These are phyloP conservation scores for Colletotrichum salicis DNA, from an alignment of 2,329 filamentous ascomycete genomes.

Conservation along the genomic window DNA sequence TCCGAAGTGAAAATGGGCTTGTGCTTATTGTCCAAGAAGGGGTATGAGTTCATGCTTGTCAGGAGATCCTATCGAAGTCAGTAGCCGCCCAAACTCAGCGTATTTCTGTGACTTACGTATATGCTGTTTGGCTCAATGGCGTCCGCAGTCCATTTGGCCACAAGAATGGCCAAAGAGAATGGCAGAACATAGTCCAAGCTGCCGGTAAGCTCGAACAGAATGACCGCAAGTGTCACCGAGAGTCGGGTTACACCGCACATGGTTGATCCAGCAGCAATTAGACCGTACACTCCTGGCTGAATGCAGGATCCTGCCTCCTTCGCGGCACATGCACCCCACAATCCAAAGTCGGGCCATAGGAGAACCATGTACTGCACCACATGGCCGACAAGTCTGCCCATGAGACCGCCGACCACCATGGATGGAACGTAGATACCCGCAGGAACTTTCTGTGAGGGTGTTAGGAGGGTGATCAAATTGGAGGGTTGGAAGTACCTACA, in stretches of 20 bases:
- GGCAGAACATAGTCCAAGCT: constrained; percentile 95
- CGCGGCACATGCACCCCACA: constrained; percentile 81
- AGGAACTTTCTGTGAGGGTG: constrained; percentile 77
- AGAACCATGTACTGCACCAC: constrained; percentile 84
- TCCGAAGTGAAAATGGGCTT: constrained; percentile 91
- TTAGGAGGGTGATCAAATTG: constrained; percentile 33
- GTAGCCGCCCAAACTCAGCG: constrained; percentile 19
- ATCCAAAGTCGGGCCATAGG: constrained; percentile 73
- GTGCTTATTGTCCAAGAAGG: constrained; percentile 96
- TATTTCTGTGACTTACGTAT: constrained; percentile 67
- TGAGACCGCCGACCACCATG: constrained; percentile 95
- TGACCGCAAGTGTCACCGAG: constrained; percentile 93
- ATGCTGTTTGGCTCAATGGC: constrained; percentile 94
- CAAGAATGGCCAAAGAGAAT: constrained; percentile 90
- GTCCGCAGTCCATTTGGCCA: constrained; percentile 98
- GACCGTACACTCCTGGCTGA: constrained; percentile 94
- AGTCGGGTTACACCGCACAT: constrained; percentile 98
- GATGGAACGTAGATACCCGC: constrained; percentile 98
- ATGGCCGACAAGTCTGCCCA: constrained; percentile 90
- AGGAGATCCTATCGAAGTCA: constrained; percentile 74
- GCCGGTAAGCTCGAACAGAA: constrained; percentile 94
- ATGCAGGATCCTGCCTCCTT: constrained; percentile 83
- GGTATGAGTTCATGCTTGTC: constrained; percentile 97
- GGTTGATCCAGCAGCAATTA: constrained; percentile 93
- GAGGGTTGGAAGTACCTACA: constrained; percentile 53